phyloP scores from a whole-genome alignment of 768 basidiomycete species.

The Boletus subparvulus region DNA sequence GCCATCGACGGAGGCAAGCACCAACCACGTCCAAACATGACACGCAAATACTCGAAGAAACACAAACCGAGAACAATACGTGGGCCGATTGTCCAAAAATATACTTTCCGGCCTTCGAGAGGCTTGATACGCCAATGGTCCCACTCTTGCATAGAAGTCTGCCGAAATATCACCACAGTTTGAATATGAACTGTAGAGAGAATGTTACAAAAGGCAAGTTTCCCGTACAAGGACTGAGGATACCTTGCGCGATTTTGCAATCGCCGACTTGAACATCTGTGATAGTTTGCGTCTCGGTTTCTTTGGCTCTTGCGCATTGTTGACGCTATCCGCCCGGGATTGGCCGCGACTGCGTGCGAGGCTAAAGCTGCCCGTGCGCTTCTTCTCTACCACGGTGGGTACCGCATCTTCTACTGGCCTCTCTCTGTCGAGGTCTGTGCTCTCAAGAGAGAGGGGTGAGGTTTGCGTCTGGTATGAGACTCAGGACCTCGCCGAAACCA shows the following conservation, averaged over 20 bases:
- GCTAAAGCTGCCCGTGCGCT: slow-evolving; percentile 4
- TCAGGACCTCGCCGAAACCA: slow-evolving; percentile 6
- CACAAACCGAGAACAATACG: slow-evolving; percentile 15
- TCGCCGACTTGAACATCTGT: slow-evolving; percentile 17
- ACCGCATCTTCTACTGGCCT: not conserved
- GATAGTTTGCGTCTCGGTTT: slow-evolving; percentile 15
- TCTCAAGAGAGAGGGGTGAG: not conserved
- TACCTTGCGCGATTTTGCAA: slow-evolving; percentile 28
- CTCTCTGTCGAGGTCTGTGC: slow-evolving; percentile 8
- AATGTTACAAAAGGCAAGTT: slow-evolving; percentile 23
- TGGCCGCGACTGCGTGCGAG: slow-evolving; percentile 1
- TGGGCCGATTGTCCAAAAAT: slow-evolving; percentile 12
- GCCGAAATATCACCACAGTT: slow-evolving; percentile 19
- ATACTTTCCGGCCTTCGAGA: not conserved
- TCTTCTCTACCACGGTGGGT: slow-evolving; percentile 8
- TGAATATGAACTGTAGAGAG: slow-evolving; percentile 21
- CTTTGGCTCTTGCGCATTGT: slow-evolving; percentile 10
- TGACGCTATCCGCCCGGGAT: not conserved
- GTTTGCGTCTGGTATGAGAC: slow-evolving; percentile 8
- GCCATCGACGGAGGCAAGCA: slow-evolving; percentile 10
- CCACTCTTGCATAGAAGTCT: slow-evolving; percentile 2
- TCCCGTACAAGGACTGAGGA: slow-evolving; percentile 1
- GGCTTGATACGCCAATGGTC: not conserved
- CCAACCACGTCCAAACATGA: slow-evolving; percentile 9
- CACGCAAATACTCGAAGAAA: slow-evolving; percentile 25